Conservation (phyloP, 2,329 filamentous ascomycete genomes). For the Fusarium brevicatenulatum region DNA sequence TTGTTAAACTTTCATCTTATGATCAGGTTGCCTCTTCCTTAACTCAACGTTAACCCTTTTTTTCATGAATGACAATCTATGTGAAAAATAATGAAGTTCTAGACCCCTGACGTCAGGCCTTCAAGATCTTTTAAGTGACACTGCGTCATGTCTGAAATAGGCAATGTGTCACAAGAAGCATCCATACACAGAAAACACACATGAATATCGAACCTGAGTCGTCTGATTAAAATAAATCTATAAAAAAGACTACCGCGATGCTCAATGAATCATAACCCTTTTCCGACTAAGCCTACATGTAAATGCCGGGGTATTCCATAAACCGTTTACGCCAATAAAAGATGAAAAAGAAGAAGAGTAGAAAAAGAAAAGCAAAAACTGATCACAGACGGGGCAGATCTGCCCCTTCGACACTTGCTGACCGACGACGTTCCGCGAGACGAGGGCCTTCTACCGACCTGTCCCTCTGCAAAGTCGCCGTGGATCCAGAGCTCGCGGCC, state of each 20-base stretch:
- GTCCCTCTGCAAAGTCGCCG: slow-evolving; percentile 47
- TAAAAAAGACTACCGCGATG: background rate
- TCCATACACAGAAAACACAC: background rate
- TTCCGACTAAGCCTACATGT: slow-evolving; percentile 17
- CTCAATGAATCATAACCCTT: slow-evolving; percentile 9
- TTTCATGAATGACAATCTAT: background rate
- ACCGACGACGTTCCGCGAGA: slow-evolving; percentile 51
- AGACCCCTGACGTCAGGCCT: background rate
- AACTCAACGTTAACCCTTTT: background rate
- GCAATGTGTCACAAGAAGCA: background rate
- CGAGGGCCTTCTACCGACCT: slow-evolving; percentile 42
- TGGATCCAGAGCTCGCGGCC: slow-evolving; percentile 49
- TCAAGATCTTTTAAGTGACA: background rate
- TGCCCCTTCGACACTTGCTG: slow-evolving; percentile 49
- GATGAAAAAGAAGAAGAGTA: background rate
- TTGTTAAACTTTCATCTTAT: background rate
- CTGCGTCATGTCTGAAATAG: background rate
- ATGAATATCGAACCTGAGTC: background rate
- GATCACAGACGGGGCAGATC: slow-evolving; percentile 52
- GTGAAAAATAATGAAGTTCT: background rate
- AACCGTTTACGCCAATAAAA: slow-evolving; percentile 32
- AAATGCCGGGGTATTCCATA: slow-evolving; percentile 39
- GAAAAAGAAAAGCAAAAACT: background rate
- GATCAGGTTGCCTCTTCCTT: background rate
- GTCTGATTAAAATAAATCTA: slow-evolving; percentile 14